Evolutionary conservation across 805 yeast genomes (phyloP), one percentile per base, ranked within the genome.

Genomic region (Soucietia sequanensis): DNA sequence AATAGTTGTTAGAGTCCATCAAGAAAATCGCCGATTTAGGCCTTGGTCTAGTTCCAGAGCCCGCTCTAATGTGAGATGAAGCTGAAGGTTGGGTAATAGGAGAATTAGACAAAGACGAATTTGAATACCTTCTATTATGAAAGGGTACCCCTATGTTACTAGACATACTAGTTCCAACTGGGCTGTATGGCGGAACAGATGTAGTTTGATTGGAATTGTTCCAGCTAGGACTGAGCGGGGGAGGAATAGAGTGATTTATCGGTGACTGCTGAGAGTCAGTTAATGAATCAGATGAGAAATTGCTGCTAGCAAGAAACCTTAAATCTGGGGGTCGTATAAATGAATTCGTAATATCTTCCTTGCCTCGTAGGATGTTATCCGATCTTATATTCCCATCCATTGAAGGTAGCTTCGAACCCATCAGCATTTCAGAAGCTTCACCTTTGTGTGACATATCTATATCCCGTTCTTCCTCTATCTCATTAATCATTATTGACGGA

Each of bases 221-320:
- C 5, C 36, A 27, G 12, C 35, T 34, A n/a, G 44, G 35, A 10
- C 35, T 26, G n/a, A n/a, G n/a, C 30, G 25, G 12, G 8, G 44
- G 37, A 16, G 39, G 23, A 19, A 15, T 21, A 16, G 29, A 25
- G 16, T 31, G 32, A 12, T 20, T 24, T 14, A n/a, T 41, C 5
- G 23, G 12, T 12, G 10, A 42, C 46, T n/a, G 42, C 39, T 19
- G 48, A 42, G 23, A 38, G 42, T 34, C 48, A 12, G 41, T 41
- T 4, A 62, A 30, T 1, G 68, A 62, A 27, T 64, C 69, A 2
- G 66, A 43, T 7, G 69, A 62, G 44, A 68, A 68, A 44, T 68
- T 68, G 30, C 68, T 62, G 35, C 70, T 62, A 11, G 60, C 58
- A 14, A 67, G 47, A 28, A 46, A 50, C 4, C 54, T 39, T n/a